These are phyloP conservation scores for Mortierella sp. DNA, from an alignment of 371 early-diverging fungal species.

Conservation along the genomic window DNA sequence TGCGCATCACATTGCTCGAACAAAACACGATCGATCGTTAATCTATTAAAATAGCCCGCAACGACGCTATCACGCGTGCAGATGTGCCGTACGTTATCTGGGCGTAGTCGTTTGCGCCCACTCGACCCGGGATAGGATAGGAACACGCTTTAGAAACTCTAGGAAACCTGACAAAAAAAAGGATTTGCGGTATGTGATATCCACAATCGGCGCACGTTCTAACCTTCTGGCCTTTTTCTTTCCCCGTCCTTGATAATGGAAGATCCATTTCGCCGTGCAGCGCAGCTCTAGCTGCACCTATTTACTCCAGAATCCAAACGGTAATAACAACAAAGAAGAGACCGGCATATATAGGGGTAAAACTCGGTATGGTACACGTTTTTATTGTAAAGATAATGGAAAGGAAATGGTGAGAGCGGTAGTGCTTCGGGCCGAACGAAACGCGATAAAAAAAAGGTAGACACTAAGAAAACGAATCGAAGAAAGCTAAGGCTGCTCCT, in stretches of 20 bases:
- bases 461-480: not conserved
- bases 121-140: not conserved
- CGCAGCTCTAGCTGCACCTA: not conserved
- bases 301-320: not conserved
- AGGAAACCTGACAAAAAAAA: too few species aligned
- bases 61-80: not conserved
- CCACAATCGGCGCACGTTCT: too few species aligned
- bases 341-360: not conserved
- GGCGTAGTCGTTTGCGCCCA: not conserved
- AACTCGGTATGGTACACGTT: constrained; percentile 2
- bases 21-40: not conserved
- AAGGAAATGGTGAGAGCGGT: not conserved
- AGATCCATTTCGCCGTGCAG: constrained; percentile 5
- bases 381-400: not conserved
- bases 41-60: not conserved
- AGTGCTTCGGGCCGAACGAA: not conserved
- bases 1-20: not conserved
- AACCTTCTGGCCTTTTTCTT: not conserved
- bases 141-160: not conserved
- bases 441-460: not conserved
- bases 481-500: not conserved
- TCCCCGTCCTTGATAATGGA: not conserved
- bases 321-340: not conserved
- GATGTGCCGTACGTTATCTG: not conserved
- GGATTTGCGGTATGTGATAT: not conserved